Evolutionary conservation across 1,284 basidiomycete genomes (phyloP).

Genomic region (Tilletiaria anomala): DNA sequence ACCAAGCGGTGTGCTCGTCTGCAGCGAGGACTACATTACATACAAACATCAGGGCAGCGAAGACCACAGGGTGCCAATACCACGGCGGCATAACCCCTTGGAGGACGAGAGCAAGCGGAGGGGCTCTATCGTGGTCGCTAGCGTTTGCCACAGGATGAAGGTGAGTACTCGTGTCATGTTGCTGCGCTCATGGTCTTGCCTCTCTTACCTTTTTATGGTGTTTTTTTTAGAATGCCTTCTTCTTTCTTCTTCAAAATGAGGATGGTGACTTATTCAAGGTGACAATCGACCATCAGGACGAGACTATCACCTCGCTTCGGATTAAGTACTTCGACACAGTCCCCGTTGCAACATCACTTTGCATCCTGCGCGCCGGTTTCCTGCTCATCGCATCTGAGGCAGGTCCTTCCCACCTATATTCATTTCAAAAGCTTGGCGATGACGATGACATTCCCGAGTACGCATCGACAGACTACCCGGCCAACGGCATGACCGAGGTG

Average conservation of each 20-base stretch:
- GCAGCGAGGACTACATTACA: slow-evolving; percentile 36
- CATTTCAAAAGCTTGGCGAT: slow-evolving; percentile 38
- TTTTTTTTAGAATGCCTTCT: slow-evolving; percentile 20
- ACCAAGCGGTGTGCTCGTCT: slow-evolving; percentile 36
- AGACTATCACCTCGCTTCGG: slow-evolving; percentile 26
- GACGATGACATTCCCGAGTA: slow-evolving; percentile 34
- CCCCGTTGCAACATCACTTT: slow-evolving; percentile 26
- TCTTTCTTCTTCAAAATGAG: slow-evolving; percentile 35
- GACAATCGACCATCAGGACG: slow-evolving; percentile 37
- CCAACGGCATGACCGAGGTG: slow-evolving; percentile 13
- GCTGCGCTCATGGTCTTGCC: not conserved
- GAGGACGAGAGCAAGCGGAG: slow-evolving; percentile 14
- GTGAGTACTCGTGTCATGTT: not conserved
- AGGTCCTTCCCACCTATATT: slow-evolving; percentile 30
- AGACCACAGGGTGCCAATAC: slow-evolving; percentile 37
- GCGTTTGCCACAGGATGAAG: slow-evolving; percentile 38
- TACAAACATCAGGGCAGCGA: slow-evolving; percentile 36
- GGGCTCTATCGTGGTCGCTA: slow-evolving; percentile 30
- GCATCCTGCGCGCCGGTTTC: slow-evolving; percentile 36
- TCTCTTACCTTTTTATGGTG: not conserved
- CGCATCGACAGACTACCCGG: slow-evolving; percentile 20
- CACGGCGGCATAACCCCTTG: slow-evolving; percentile 23
- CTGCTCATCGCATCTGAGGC: slow-evolving; percentile 33
- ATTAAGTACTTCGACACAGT: slow-evolving; percentile 40
- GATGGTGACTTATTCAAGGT: slow-evolving; percentile 38